Base-by-base conservation (phyloP, 805 yeast species). In the Metschnikowia colocasiae region DNA sequence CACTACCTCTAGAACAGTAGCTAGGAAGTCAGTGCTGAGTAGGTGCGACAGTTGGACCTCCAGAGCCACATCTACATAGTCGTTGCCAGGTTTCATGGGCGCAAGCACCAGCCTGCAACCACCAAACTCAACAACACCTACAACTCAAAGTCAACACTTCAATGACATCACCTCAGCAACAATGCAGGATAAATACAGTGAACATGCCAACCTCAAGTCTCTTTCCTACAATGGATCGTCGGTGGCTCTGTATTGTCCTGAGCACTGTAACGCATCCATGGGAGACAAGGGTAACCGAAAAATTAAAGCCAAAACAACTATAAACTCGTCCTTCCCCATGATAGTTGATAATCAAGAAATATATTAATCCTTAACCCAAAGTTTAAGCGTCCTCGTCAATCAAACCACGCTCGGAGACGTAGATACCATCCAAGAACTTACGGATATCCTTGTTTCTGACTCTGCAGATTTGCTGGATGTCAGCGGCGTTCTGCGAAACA, bases 401-500 rank as follows among this genome's bases (percentile, higher is more conserved):
- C 73, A 79, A 79, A 69, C 96, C 96, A 79, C 86, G 87, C 80
- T 87, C 95, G 62, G 97, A 91, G 67, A 92, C 99, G 77, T 92
- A 92, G 80, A 92, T 91, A 90, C 99, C 99, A 78, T 95, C 99
- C 83, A 94, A 87, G 85, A 92, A 92, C 84, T 92, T 92, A 81
- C 99, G 88, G 91, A 94, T 92, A 94, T 92, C 99, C 92, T 94
- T 94, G 94, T 92, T 92, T 83, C 96, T 87, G 72, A 90, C 98
- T 76, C 95, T 84, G 83, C 97, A 90, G 76, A 82, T 82, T 81
- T 92, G 98, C 79, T 92, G 97, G 67, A 94, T 82, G 72, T 90
- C 97, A 68, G 99, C 99, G 76, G 96, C 94, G 70, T 90, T 87
- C 80, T 92, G 99, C 59, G 98, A 94, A 63, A 92, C 99, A 69